Evolutionary conservation across 306 rosid species (phyloP), one percentile per base, ranked within the genome.

Genomic region (Prunus fruticosa): DNA sequence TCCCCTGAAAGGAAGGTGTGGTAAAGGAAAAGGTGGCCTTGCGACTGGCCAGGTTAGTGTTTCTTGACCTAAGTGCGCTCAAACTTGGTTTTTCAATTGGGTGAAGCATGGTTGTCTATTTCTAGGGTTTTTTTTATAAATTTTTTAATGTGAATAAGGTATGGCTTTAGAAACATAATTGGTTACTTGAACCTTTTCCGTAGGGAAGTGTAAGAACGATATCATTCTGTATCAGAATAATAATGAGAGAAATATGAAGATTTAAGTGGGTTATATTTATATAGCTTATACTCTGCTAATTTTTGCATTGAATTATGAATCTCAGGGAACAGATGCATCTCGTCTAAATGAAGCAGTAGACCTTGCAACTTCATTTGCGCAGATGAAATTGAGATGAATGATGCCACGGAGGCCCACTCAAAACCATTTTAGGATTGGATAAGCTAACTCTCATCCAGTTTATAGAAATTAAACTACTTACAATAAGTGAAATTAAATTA

Each of bases 31-130:
- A 79, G 89, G 90, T 57, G 99, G 99, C 73, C 96, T 95, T 73
- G 99, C 98, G 30, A 80, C 98, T 2, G 99, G 99, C 79, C 99
- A 95, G 99, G 99, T 95, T 77, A 63, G 89, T 83, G 86, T 58
- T 62, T 50, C 20, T 64, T 57, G 53, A 57, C 51, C 4, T 15
- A 27, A 3, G 2, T 16, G 68, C 12, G 19, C 52, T 6, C 15
- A 16, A 19, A 53, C 10, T 72, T 38, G 43, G 43, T 52, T 32
- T 30, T 25, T 5, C 8, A n/a, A 69, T 53, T 13, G 23, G 32
- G 23, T 25, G 53, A 52, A 34, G 7, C 49, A 10, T 13, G 15
- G 52, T 47, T 47, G 52, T 11, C 15, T 47, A 47, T 10, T 38
- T 38, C 9, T 38, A 38, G 43, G 41, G 41, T 8, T 38, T 38